Evolutionary conservation across 2,329 filamentous ascomycete species (phyloP), one percentile per base, ranked within the genome.

Genomic region (Arthrobotrys sphaeroides): DNA sequence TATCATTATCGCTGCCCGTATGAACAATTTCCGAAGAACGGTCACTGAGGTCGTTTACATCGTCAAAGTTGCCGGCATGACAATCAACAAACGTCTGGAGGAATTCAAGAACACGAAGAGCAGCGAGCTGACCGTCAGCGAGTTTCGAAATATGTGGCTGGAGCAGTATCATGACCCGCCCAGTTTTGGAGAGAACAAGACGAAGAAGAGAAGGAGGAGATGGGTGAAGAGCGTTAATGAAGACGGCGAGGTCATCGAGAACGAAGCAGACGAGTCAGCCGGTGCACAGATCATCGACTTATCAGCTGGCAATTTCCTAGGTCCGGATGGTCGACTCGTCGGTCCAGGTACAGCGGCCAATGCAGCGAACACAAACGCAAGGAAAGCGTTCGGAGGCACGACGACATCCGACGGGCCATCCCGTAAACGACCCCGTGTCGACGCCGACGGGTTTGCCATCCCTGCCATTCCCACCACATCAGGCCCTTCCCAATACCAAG

Each of bases 31-130:
- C 81, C 91, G 94, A 47, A 90, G 95, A 16, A 97, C 93, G 0
- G 89, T 96, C 10, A 89, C 93, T 28, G 95, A 99, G 83, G 91
- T 99, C 6, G 94, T 98, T n/a, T 98, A 97, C 81, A 92, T 97
- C 38, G 94, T 97, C 81, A 98, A 97, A 81, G 94, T 98, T 59
- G 96, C 94, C 43, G 96, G 96, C 78, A 88, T 93, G 76, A 99
- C 95, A 5, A 93, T 99, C 74, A 91, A 93, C 80, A 92, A 94
- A 81, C 93, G 95, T 77, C 85, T 99, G 7, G 90, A 94, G 78
- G 95, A 99, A 81, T 99, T 98, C 83, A 93, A 92, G 77, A 87
- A 90, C 31, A 97, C 94, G 0, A 91, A 92, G 77, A 93, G 91
- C 75, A 93, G 93, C 78, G 88, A 89, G 59, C 87, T 98, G 82